Base-by-base conservation (phyloP, 805 yeast species). In the Suhomyces prunicola region DNA sequence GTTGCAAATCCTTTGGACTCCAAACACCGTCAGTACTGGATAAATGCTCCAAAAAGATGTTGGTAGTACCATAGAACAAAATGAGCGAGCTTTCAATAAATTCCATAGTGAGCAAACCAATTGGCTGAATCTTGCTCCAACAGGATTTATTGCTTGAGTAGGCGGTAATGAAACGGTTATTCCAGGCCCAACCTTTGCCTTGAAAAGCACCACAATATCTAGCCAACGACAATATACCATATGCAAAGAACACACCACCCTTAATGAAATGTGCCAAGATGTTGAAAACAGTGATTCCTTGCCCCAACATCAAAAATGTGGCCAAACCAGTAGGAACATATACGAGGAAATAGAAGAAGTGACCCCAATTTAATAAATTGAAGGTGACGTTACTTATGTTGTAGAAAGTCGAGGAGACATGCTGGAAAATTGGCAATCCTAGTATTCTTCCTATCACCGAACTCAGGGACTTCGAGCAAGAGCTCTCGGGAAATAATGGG, bases 201-300 rank as follows among this genome's bases (percentile, higher is more conserved):
- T 79, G 66, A 61, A 87, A 89, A 10, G 86, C 88, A 3, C 99
- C 99, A 61, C 90, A 84, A 69, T 88, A 92, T 60, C 98, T 83
- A 1, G 91, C 88, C 40, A 94, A 76, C n/a, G 96, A 81, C 5
- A 91, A 66, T 6, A 92, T 55, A 19, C 99, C 99, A 40, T 88
- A 72, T 5, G 77, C 57, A 54, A 90, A 78, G 65, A 93, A 93
- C 2, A 93, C 94, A 24, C 93, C 94, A 55, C 99, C 99, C 70
- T 93, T 93, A 68, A 93, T 93, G 79, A 90, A 90, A 70, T 93
- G 99, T 1, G 99, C 99, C 53, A 93, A 77, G 50, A 93, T 69
- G 61, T 90, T 90, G 73, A 90, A 93, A 12, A 92, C 86, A 19
- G 75, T 74, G 10, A 61, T 64, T 3, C 84, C 92, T 68, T 81